Percentiles rank a stretch among this genome's conserved stretches.
phyloP scores from a whole-genome alignment of 2,329 filamentous ascomycete genomes.

The Penicillium sp. region DNA sequence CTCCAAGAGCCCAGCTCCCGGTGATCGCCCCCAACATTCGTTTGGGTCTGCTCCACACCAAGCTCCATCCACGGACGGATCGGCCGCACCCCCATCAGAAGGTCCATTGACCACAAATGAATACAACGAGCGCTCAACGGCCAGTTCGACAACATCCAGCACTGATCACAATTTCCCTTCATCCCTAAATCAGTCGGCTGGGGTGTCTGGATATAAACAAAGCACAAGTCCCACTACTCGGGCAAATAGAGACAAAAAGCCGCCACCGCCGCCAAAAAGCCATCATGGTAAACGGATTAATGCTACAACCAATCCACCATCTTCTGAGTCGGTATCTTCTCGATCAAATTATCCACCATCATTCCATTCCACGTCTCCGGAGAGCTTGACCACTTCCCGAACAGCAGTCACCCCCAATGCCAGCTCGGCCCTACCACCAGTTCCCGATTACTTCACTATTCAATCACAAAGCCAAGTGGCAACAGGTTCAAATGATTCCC shows the following conservation, averaged over 20 bases:
- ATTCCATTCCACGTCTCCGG: conserved; percentile 25
- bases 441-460: conserved; percentile 42
- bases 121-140: background rate
- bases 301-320: conserved; percentile 31
- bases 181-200: conserved; percentile 53
- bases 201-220: conserved; percentile 55
- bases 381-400: conserved; percentile 18
- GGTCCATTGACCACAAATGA: conserved; percentile 6
- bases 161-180: conserved; percentile 1
- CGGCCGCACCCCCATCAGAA: conserved; percentile 9
- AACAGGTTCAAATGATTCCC: conserved; percentile 20
- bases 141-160: background rate
- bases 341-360: conserved; percentile 29
- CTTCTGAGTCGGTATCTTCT: conserved; percentile 23
- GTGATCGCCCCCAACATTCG: conserved; percentile 13
- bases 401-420: conserved; percentile 15
- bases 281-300: conserved; percentile 76
- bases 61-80: conserved; percentile 26
- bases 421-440: conserved; percentile 49
- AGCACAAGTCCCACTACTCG: conserved; percentile 41
- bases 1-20: conserved; percentile 9
- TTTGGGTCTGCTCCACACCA: conserved; percentile 24
- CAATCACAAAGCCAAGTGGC: conserved; percentile 12
- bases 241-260: conserved; percentile 59
- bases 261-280: conserved; percentile 70